A percentile compares a stretch with the other conserved stretches of the same genome.
Conservation (phyloP, 352 stramenopile genomes). For the Aphanomyces astaci region DNA sequence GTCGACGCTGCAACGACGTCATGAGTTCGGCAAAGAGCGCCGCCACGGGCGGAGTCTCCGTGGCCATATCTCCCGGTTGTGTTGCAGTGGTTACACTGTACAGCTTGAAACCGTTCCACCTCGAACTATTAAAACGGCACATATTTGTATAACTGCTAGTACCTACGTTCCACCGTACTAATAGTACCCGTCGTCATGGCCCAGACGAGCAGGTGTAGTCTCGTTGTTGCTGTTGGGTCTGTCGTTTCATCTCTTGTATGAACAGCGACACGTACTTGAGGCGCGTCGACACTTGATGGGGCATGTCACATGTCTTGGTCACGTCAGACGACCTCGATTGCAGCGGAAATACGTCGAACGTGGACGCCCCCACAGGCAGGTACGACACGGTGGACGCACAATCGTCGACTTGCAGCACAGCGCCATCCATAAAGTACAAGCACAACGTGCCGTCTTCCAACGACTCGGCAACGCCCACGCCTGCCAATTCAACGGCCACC, state of each 20-base stretch:
- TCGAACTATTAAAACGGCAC: too few relatives aligned
- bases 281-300: not conserved
- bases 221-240: not conserved
- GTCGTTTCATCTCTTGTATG: slow-evolving; percentile 16
- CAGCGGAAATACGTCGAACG: slow-evolving; percentile 11
- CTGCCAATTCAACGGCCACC: not conserved
- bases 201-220: too few relatives aligned
- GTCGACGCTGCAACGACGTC: not conserved
- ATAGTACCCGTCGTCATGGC: too few relatives aligned
- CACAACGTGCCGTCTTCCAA: slow-evolving; percentile 17
- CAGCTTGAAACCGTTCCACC: too few relatives aligned
- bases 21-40: not conserved
- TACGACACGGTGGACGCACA: slow-evolving; percentile 10
- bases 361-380: not conserved
- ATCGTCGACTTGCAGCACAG: slow-evolving; percentile 8
- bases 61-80: not conserved
- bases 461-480: slow-evolving; percentile 15
- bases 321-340: not conserved
- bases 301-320: too few relatives aligned
- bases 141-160: too few relatives aligned
- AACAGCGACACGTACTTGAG: slow-evolving; percentile 24
- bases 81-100: too few relatives aligned
- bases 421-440: slow-evolving; percentile 16
- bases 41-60: not conserved
- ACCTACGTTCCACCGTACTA: too few relatives aligned